phyloP scores from a whole-genome alignment of 2,329 filamentous ascomycete species.

The Colletotrichum somersetense region DNA sequence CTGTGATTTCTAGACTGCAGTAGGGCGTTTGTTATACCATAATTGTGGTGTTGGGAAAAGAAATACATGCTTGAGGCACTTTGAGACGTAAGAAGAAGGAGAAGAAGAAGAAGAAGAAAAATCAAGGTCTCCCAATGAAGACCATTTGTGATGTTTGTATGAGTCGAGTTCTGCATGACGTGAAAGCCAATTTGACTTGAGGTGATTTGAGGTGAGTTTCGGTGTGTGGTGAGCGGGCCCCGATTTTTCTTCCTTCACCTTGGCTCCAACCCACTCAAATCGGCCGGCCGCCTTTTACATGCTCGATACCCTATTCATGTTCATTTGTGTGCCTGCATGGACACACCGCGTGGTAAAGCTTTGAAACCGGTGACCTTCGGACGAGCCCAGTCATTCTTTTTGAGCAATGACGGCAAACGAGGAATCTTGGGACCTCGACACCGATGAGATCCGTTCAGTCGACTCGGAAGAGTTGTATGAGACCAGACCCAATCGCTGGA shows the following conservation, averaged over 20 bases:
- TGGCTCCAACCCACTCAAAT: conserved; percentile 3
- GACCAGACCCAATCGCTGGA: conserved; percentile 78
- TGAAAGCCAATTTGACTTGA: not conserved
- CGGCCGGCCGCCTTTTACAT: not conserved
- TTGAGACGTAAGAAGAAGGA: not conserved
- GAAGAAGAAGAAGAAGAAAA: too few relatives aligned
- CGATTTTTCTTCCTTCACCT: conserved; percentile 35
- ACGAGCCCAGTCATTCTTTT: too few relatives aligned
- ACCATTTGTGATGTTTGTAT: not conserved
- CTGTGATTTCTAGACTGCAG: conserved; percentile 33
- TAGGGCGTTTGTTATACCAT: conserved; percentile 42
- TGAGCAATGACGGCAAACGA: conserved; percentile 42
- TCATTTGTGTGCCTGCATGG: not conserved
- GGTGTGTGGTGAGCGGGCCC: conserved; percentile 15
- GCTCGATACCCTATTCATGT: not conserved
- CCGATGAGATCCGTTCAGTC: conserved; percentile 61
- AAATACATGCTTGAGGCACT: conserved; percentile 23
- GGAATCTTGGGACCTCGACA: conserved; percentile 56
- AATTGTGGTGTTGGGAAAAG: conserved; percentile 42
- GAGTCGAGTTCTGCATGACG: not conserved
- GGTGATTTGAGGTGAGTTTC: conserved; percentile 6
- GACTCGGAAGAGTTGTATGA: conserved; percentile 61
- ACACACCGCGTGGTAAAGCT: not conserved
- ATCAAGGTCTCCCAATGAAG: too few relatives aligned
- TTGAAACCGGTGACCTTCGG: too few relatives aligned